Evolutionary conservation across 306 rosid genomes (phyloP), one percentile per base, ranked within the genome.

Genomic region (peach (Prunus persica)): DNA sequence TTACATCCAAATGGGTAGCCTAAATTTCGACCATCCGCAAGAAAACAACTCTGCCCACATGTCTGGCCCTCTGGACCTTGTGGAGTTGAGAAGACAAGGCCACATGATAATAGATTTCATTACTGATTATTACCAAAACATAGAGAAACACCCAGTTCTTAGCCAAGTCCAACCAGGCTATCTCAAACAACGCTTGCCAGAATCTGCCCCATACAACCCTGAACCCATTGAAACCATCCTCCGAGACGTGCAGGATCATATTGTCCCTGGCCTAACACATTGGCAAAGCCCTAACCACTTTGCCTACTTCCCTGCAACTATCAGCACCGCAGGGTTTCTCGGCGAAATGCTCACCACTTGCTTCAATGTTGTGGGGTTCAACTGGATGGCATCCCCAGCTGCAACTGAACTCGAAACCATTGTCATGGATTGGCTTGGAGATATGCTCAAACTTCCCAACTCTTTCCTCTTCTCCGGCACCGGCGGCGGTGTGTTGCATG

Each of bases 371-470:
- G 78, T 74, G 2, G 88, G 87, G 1, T 80, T 84, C 78, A 87
- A 64, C 24, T 87, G 88, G 85, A 15, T 84, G 24, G 60, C 91
- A 41, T 87, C 87, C 0, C 91, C 88, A 0, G 91, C 83, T 0
- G 85, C 82, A 4, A 87, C 87, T 11, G 88, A 87, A 60, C 84
- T 87, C 0, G 91, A 84, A 75, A 54, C 51, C 43, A 28, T 82
- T 2, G 87, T 84, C 45, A 51, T 82, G 84, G 87, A 87, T 70
- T 87, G 90, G 88, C 72, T 82, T 50, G 90, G 83, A 9, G 20
- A 79, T 19, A 77, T 80, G 77, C 85, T 87, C 12, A 19, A 72
- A 5, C 87, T 87, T 5, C 88, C 91, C 0, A 68, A 80, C n/a
- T 51, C 78, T 0, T 87, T 84, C 27, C 69, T 73, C 15, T 84